Percentiles rank a stretch among this genome's conserved stretches.
Evolutionary conservation across 768 basidiomycete genomes (phyloP).

Genomic region (Collybia mongolica): DNA sequence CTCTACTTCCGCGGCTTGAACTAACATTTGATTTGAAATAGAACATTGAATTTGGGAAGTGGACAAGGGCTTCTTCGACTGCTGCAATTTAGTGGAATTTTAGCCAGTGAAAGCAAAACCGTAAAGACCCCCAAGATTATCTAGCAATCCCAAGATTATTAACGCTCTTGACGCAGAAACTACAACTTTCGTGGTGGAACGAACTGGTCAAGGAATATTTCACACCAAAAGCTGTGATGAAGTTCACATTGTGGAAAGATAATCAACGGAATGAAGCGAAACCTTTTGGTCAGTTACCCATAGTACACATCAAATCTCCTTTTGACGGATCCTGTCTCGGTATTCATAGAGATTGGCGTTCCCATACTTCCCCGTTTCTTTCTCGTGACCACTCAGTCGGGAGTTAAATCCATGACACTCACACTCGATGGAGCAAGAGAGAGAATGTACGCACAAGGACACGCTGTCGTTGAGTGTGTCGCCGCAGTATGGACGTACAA

Average conservation of each 20-base stretch:
- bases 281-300: conserved; percentile 66
- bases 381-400: conserved; percentile 80
- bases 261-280: conserved; percentile 78
- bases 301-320: conserved; percentile 1
- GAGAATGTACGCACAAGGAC: conserved; percentile 42
- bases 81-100: conserved; percentile 66
- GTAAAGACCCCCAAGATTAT: conserved; percentile 28
- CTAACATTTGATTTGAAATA: conserved; percentile 8
- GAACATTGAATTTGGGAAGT: conserved; percentile 34
- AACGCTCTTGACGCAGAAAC: conserved; percentile 40
- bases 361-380: conserved; percentile 84
- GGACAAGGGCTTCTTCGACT: conserved; percentile 68
- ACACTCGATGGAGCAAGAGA: conserved; percentile 78
- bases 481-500: conserved; percentile 80
- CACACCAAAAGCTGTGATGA: conserved; percentile 67
- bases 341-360: conserved; percentile 66
- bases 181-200: conserved; percentile 67
- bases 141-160: conserved; percentile 4
- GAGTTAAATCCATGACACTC: conserved; percentile 82
- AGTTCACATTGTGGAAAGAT: conserved; percentile 86
- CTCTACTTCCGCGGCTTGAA: not conserved
- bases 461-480: conserved; percentile 67
- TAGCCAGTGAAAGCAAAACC: conserved; percentile 51
- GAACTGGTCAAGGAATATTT: conserved; percentile 68
- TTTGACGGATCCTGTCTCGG: conserved; percentile 6